A percentile compares a stretch with the other conserved stretches of the same genome.
Evolutionary conservation across 192 early-diverging fungal genomes (phyloP).

Genomic region (Chytriomyces sp.): DNA sequence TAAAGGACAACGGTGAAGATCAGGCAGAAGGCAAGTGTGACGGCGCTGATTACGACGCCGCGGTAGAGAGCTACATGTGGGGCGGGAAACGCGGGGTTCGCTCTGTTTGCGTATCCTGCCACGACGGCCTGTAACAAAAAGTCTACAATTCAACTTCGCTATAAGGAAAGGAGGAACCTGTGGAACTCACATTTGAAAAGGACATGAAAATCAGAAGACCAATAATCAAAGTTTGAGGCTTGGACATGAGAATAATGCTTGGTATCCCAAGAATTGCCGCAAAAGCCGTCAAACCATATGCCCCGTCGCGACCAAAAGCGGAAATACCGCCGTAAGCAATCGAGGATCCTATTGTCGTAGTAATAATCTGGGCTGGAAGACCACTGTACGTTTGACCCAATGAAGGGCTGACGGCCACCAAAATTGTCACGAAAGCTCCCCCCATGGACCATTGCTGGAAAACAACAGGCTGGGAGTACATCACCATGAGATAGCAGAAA

Average conservation of each 20-base stretch:
- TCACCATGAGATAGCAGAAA: slow-evolving; percentile 6
- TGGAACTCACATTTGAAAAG: slow-evolving; percentile 22
- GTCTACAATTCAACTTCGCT: too few species aligned
- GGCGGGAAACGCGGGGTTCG: slow-evolving; percentile 16
- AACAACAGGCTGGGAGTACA: slow-evolving; percentile 5
- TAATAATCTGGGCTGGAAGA: slow-evolving; percentile 26
- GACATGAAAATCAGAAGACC: slow-evolving; percentile 21
- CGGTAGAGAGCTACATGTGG: slow-evolving; percentile 16
- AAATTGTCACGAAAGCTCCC: slow-evolving; percentile 3
- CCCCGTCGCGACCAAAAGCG: background rate
- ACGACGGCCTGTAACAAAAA: too few species aligned
- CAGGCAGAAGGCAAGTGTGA: slow-evolving; percentile 13
- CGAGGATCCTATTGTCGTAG: slow-evolving; percentile 13
- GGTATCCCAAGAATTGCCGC: slow-evolving; percentile 15
- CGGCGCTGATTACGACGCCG: background rate
- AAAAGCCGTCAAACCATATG: slow-evolving; percentile 7
- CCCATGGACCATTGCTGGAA: slow-evolving; percentile 26
- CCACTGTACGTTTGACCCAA: slow-evolving; percentile 29
- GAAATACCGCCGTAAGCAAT: slow-evolving; percentile 11
- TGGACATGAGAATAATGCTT: background rate
- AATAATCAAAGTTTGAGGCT: background rate
- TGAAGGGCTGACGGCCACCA: slow-evolving; percentile 29
- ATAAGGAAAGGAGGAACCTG: too few species aligned
- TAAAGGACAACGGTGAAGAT: slow-evolving; percentile 37
- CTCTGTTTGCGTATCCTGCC: slow-evolving; percentile 1